A percentile compares a stretch with the other conserved stretches of the same genome.
Conservation (phyloP, 108 stramenopile genomes). For the Skeletonema marinoi region DNA sequence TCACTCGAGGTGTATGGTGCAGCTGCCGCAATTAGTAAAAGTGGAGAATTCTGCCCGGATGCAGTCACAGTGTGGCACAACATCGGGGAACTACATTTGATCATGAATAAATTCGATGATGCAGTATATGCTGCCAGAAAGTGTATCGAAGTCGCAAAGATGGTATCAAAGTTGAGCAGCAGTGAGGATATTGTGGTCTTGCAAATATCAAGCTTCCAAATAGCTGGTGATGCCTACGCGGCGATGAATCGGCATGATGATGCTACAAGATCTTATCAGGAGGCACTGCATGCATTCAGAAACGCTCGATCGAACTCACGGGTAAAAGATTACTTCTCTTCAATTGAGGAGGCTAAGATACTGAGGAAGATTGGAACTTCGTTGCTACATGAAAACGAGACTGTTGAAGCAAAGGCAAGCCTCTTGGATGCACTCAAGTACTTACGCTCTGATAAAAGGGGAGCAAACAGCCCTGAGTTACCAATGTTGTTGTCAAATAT, state of each 20-base stretch:
- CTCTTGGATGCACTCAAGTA: constrained; percentile 30
- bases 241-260: constrained; percentile 22
- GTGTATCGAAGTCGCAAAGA: constrained; percentile 18
- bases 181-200: constrained; percentile 18
- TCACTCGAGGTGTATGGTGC: constrained; percentile 31
- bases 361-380: constrained; percentile 27
- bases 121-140: constrained; percentile 30
- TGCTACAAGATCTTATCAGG: constrained; percentile 40
- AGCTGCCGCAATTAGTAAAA: not conserved
- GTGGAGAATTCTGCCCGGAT: constrained; percentile 14
- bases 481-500: constrained; percentile 33
- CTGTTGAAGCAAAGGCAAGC: constrained; percentile 23
- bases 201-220: constrained; percentile 10
- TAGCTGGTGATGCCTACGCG: constrained; percentile 35
- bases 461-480: constrained; percentile 8
- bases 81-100: constrained; percentile 29
- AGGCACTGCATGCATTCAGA: constrained; percentile 29
- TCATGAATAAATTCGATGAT: constrained; percentile 16
- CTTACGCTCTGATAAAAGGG: constrained; percentile 20
- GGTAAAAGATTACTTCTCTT: not conserved
- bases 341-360: constrained; percentile 30
- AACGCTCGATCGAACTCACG: not conserved
- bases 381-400: constrained; percentile 20
- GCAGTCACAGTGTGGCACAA: constrained; percentile 37
- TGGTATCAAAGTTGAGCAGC: not conserved